Percentiles rank a stretch among this genome's conserved stretches.
phyloP scores from a whole-genome alignment of 2,329 filamentous ascomycete species.

The Periconia digitata region DNA sequence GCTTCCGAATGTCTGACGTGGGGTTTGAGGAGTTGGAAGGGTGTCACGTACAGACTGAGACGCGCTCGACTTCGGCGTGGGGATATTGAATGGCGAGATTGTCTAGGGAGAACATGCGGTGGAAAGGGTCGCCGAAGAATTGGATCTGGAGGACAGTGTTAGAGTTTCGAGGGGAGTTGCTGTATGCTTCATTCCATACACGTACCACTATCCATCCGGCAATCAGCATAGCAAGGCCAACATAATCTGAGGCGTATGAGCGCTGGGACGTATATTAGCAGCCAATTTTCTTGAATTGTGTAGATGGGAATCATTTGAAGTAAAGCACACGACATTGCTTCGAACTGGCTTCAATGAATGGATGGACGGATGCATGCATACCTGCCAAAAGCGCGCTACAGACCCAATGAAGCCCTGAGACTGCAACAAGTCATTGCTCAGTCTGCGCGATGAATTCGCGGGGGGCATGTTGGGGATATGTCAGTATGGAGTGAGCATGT shows the following conservation, averaged over 20 bases:
- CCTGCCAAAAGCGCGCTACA: conserved; percentile 55
- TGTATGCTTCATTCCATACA: conserved; percentile 3
- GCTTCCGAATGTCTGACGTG: conserved; percentile 1
- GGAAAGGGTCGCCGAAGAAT: conserved; percentile 78
- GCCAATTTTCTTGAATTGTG: background rate
- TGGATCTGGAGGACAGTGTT: conserved; percentile 54
- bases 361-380: conserved; percentile 14
- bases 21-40: background rate
- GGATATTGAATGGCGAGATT: conserved; percentile 84
- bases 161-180: conserved; percentile 11
- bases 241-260: conserved; percentile 86
- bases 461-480: conserved; percentile 27
- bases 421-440: conserved; percentile 28
- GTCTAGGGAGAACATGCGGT: conserved; percentile 90
- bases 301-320: conserved; percentile 9
- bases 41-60: conserved; percentile 67
- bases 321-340: background rate
- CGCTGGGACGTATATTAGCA: conserved; percentile 50
- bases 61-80: conserved; percentile 79
- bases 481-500: conserved; percentile 33
- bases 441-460: conserved; percentile 20
- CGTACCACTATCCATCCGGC: conserved; percentile 65
- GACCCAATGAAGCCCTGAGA: conserved; percentile 48
- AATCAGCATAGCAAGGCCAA: conserved; percentile 73
- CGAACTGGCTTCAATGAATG: no score